Conservation (phyloP, 225 moss, liverwort and hornwort genomes). For the Physcomitrium patens region DNA sequence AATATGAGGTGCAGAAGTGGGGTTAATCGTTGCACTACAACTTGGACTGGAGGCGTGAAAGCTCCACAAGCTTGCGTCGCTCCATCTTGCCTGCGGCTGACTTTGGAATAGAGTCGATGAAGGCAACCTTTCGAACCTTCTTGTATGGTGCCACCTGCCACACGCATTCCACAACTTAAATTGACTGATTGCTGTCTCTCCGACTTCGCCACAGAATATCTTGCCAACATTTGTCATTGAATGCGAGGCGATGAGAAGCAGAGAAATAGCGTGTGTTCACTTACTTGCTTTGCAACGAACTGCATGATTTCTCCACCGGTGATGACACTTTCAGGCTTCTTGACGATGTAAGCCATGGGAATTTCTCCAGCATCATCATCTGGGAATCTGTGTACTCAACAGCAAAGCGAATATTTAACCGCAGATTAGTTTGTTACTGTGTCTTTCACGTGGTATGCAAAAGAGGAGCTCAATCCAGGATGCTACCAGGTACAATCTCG, state of each 20-base stretch:
- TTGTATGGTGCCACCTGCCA: conserved; percentile 55
- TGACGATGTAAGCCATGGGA: conserved; percentile 57
- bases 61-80: conserved; percentile 47
- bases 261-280: not conserved
- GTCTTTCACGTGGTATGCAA: not conserved
- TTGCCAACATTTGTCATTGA: not conserved
- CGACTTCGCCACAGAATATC: not conserved
- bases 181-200: conserved; percentile 7
- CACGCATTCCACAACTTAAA: conserved; percentile 12
- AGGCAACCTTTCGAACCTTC: conserved; percentile 51
- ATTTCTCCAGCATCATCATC: conserved; percentile 51
- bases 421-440: not conserved
- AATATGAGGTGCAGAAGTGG: no score
- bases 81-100: conserved; percentile 46
- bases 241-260: not conserved
- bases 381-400: conserved; percentile 42
- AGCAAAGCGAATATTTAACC: conserved; percentile 3
- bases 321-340: conserved; percentile 24
- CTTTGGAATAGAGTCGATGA: conserved; percentile 50
- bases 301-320: conserved; percentile 36
- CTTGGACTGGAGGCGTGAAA: conserved; percentile 48
- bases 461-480: not conserved
- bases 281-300: conserved; percentile 53
- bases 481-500: not conserved
- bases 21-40: conserved; percentile 24